These are phyloP conservation scores for Phytophthora capsici DNA, from an alignment of 352 stramenopile species.

Conservation along the genomic window DNA sequence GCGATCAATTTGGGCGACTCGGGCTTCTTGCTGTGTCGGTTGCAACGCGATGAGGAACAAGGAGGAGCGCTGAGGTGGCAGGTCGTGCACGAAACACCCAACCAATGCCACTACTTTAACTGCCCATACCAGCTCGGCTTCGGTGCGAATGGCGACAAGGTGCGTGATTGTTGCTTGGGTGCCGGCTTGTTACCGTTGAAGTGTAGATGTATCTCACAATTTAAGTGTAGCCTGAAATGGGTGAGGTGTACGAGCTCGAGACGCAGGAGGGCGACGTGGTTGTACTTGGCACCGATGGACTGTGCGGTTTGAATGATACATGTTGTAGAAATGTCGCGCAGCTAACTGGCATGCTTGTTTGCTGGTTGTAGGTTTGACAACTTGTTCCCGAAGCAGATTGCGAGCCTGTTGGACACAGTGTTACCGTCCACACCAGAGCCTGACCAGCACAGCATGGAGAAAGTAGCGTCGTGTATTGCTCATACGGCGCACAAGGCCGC, in stretches of 20 bases:
- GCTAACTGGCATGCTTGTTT: neutral
- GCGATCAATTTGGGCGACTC: conserved; percentile 96
- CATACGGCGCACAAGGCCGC: conserved; percentile 83
- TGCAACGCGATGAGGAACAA: conserved; percentile 49
- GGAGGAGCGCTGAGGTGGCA: conserved; percentile 55
- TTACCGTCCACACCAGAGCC: conserved; percentile 58
- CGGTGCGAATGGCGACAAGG: conserved; percentile 87
- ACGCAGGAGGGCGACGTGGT: conserved; percentile 92
- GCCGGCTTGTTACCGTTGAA: conserved; percentile 1
- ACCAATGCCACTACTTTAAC: conserved; percentile 97
- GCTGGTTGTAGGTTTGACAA: conserved; percentile 92
- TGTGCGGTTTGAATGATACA: conserved; percentile 57
- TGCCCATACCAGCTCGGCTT: conserved; percentile 95
- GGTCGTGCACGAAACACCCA: conserved; percentile 89
- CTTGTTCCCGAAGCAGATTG: conserved; percentile 90
- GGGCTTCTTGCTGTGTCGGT: conserved; percentile 91
- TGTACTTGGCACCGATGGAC: conserved; percentile 93
- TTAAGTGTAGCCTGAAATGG: conserved; percentile 80
- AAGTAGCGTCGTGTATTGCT: conserved; percentile 79
- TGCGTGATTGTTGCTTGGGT: conserved; percentile 29
- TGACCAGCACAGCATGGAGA: conserved; percentile 72
- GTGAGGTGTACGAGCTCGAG: conserved; percentile 85
- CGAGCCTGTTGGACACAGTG: conserved; percentile 68
- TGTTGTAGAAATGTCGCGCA: neutral
- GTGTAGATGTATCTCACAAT: conserved; percentile 12